Base-by-base conservation (phyloP, 345 rosid genomes). In the Aegle marmelos region DNA sequence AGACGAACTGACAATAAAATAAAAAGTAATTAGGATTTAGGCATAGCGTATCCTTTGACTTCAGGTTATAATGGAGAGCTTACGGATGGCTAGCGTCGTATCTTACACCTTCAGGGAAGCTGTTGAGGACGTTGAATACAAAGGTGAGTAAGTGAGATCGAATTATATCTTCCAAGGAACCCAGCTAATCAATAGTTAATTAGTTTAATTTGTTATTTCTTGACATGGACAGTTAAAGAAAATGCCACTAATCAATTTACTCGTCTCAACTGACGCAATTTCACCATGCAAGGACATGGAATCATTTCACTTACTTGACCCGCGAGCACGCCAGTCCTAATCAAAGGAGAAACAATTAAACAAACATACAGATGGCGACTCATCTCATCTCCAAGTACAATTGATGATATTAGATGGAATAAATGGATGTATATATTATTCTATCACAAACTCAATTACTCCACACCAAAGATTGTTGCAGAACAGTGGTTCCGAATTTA, bases 21-120 rank as follows among this genome's bases (percentile, higher is more conserved):
- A n/a, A 34, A 19, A 33, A 27, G 17, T 4, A 59, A 3, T 5
- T 25, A 9, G 14, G 28, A 59, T 59, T 45, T 10, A 45, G 17
- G 50, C 50, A 45, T 45, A 13, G 16, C 17, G 17, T 45, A 11
- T 45, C 50, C 50, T 45, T 45, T 45, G 50, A 45, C 50, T 61
- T 50, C 74, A 85, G 87, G 79, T 80, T 14, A 78, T 85, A 58
- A 33, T 74, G 77, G 92, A 89, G 80, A 82, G 86, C 19, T 73
- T 87, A 39, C 77, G 92, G 33, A 81, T 85, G 78, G 86, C 92
- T 30, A 85, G 87, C n/a, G 78, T 87, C 24, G 79, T 89, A 34
- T 81, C 89, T 70, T 89, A 87, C 82, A 85, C 90, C 11, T 87
- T 82, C 64, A 85, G 92, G 27, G 90, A 89, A 84, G 90, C 92